Percentiles rank a stretch among this genome's conserved stretches.
Evolutionary conservation across 2,329 filamentous ascomycete genomes (phyloP).

Genomic region (Ophiostoma novo-ulmi): DNA sequence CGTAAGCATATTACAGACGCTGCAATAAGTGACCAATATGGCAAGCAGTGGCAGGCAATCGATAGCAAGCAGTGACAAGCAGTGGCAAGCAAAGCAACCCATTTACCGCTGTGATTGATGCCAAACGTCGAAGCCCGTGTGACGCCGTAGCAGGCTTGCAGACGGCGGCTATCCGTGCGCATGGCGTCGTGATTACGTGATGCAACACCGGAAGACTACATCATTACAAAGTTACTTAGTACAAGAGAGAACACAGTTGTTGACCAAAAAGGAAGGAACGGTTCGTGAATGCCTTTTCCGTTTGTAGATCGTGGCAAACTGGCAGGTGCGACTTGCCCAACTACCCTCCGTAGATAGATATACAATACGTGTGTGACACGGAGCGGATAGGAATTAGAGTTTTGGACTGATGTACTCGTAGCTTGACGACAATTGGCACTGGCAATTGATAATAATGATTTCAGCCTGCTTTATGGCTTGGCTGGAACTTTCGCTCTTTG

Average conservation of each 20-base stretch:
- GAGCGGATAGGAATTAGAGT: neutral
- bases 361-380: neutral
- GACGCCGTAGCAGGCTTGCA: neutral
- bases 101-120: conserved; percentile 6
- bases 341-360: neutral
- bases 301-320: neutral
- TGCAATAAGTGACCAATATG: neutral
- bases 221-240: neutral
- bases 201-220: neutral
- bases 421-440: neutral
- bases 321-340: neutral
- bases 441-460: neutral
- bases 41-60: neutral
- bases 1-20: neutral
- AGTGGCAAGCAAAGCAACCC: neutral
- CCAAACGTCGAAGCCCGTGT: neutral
- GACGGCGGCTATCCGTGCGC: conserved; percentile 12
- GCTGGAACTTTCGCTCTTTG: neutral
- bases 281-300: neutral
- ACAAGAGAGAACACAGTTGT: neutral
- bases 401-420: neutral
- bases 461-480: neutral
- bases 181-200: conserved; percentile 2
- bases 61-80: neutral
- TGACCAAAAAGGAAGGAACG: neutral